Evolutionary conservation across 306 rosid species (phyloP).

Genomic region (Quercus glauca): DNA sequence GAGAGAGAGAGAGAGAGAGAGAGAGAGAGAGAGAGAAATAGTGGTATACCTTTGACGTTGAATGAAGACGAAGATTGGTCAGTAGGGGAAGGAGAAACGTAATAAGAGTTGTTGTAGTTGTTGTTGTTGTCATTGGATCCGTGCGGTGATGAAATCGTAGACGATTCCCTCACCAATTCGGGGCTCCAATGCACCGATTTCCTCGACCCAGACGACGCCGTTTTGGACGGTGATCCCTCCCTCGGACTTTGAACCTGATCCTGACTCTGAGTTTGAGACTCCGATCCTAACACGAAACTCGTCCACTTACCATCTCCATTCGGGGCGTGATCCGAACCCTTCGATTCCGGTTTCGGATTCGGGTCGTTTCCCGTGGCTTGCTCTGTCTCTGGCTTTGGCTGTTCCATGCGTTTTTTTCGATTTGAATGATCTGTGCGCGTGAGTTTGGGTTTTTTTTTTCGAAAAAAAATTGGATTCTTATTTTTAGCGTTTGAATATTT

Average conservation of each 20-base stretch:
- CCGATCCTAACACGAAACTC: constrained; percentile 37
- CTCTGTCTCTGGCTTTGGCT: constrained; percentile 32
- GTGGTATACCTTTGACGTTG: constrained; percentile 49
- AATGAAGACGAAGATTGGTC: constrained; percentile 34
- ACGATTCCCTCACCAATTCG: constrained; percentile 66
- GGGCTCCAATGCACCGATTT: constrained; percentile 89
- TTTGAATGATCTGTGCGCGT: not conserved
- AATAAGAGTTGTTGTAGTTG: not conserved
- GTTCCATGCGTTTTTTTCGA: constrained; percentile 40
- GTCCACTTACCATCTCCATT: constrained; percentile 34
- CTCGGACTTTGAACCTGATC: constrained; percentile 6
- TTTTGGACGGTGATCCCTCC: constrained; percentile 10
- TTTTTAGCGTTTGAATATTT: not conserved
- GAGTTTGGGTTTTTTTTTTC: not conserved
- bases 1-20: not conserved
- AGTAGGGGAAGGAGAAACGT: constrained; percentile 21
- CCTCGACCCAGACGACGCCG: constrained; percentile 36
- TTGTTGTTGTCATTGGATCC: constrained; percentile 33
- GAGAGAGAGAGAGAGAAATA: not conserved
- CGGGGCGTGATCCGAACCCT: constrained; percentile 11
- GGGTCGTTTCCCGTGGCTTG: not conserved
- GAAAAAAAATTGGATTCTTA: too few relatives aligned
- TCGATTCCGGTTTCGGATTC: constrained; percentile 15
- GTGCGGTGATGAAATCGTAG: constrained; percentile 35
- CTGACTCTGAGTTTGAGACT: constrained; percentile 14